Evolutionary conservation across 106 monocot species (phyloP), one percentile per base, ranked within the genome.

Genomic region (Gastrodia elata): DNA sequence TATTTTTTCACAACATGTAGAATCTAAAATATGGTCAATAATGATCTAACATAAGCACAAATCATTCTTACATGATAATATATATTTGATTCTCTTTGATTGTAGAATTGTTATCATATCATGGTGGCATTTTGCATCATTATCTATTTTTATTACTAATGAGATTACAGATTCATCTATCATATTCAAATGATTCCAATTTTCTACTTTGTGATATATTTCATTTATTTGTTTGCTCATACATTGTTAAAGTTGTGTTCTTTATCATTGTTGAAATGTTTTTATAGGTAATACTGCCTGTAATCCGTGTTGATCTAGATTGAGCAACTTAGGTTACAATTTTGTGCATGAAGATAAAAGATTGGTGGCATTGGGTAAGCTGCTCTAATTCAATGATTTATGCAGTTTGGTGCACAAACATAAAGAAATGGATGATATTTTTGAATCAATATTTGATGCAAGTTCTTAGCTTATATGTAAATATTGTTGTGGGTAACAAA

Each of bases 331-430:
- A 93, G 97, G 82, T 97, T 68, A 97, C 97, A 65, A 88, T 90
- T 13, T 77, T 97, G 42, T 97, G 93, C 72, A 86, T 88, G 70
- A 97, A 97, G 77, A 77, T 97, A 76, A 97, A 73, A 81, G 86
- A 93, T 79, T 91, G 97, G 97, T 97, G 97, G 97, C 88, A 97
- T 73, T 94, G 85, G 92, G 89, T 90, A 92, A 65, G 83, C 67
- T 32, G 32, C n/a, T 55, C 35, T 8, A 67, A 35, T 24, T n/a
- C 38, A 56, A 37, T 55, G 33, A 6, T 30, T 39, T 4, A 27
- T n/a, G 6, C 2, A 56, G 27, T 56, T 20, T n/a, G 15, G 8
- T n/a, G n/a, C n/a, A n/a, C n/a, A 52, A 39, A 38, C 46, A 9
- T n/a, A n/a, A 46, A 32, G 7, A 75, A 43, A 67, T 9, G 30